Base-by-base conservation (phyloP, 208 protist species). In the Leishmania guyanensis region DNA sequence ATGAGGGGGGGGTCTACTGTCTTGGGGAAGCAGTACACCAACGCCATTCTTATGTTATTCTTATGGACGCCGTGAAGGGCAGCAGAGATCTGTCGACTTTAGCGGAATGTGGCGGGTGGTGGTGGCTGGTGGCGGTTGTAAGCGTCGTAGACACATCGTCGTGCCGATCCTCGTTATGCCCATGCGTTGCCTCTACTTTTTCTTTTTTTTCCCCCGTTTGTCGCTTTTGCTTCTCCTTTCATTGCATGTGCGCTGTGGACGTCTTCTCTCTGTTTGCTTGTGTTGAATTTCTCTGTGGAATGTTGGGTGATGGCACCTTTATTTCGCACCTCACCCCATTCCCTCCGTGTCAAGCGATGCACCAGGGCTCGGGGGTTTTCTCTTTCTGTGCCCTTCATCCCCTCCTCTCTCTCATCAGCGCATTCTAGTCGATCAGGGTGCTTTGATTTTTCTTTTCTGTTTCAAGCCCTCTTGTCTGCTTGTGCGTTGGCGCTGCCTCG, bases 371-470 rank as follows among this genome's bases (percentile, higher is more conserved):
- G 36, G 48, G 12, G 26, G 39, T 53, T 84, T 84, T 51, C 71
- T 60, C 60, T 81, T 58, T 82, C 33, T 79, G 12, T 79, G 68
- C 33, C 51, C 17, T 71, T 46, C 56, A 22, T 50, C 20, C 20
- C 56, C 33, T 22, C 50, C n/a, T 75, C 79, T 62, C n/a, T 53
- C 50, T 50, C 68, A 73, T 53, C 26, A 9, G 29, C 14, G 29
- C 62, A 2, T 10, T 68, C 62, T 64, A 29, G 58, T 10, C 14
- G 3, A n/a, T 33, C 58, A 33, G 58, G 58, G 14, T 22, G 26
- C 26, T 0, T 10, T 33, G 26, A n/a, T n/a, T 64, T 14, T 33
- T 26, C 8, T 62, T 29, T 62, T 64, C 26, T 9, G 22, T 33
- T 9, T 22, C 26, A 29, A 14, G 58, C 8, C 26, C 58, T 64